A percentile compares a stretch with the other conserved stretches of the same genome.
Evolutionary conservation across 2,329 filamentous ascomycete genomes (phyloP).

Genomic region (Nemania sp.): DNA sequence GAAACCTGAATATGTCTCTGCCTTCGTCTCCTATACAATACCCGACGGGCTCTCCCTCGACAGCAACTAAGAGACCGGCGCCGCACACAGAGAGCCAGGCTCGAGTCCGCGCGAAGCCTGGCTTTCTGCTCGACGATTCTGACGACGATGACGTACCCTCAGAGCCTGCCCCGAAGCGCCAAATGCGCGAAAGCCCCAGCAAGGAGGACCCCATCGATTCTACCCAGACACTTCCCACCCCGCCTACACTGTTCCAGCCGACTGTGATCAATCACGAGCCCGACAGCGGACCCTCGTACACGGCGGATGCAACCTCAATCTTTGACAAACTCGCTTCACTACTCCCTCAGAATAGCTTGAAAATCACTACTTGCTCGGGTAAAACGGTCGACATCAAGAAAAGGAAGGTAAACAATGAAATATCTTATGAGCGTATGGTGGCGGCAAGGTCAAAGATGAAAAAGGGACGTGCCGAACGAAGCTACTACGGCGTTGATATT

Average conservation of each 20-base stretch:
- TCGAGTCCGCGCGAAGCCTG: conserved; percentile 44
- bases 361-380: conserved; percentile 60
- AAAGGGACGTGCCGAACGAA: conserved; percentile 69
- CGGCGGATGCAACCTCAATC: conserved; percentile 26
- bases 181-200: conserved; percentile 45
- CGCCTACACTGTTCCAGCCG: conserved; percentile 19
- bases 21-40: conserved; percentile 63
- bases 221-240: conserved; percentile 35
- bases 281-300: conserved; percentile 31
- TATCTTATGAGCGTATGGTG: conserved; percentile 68
- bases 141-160: conserved; percentile 40
- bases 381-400: conserved; percentile 58
- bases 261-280: conserved; percentile 11
- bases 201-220: conserved; percentile 25
- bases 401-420: conserved; percentile 49
- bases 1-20: conserved; percentile 53
- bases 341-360: conserved; percentile 40
- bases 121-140: conserved; percentile 49
- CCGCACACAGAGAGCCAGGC: conserved; percentile 37
- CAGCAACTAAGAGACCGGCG: conserved; percentile 43
- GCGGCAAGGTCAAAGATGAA: conserved; percentile 68
- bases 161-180: conserved; percentile 47
- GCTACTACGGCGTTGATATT: conserved; percentile 92
- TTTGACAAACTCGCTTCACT: conserved; percentile 30
- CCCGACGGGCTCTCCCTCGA: conserved; percentile 53